Conservation (phyloP, 192 early-diverging fungal species). For the Chytriomyces sp. region DNA sequence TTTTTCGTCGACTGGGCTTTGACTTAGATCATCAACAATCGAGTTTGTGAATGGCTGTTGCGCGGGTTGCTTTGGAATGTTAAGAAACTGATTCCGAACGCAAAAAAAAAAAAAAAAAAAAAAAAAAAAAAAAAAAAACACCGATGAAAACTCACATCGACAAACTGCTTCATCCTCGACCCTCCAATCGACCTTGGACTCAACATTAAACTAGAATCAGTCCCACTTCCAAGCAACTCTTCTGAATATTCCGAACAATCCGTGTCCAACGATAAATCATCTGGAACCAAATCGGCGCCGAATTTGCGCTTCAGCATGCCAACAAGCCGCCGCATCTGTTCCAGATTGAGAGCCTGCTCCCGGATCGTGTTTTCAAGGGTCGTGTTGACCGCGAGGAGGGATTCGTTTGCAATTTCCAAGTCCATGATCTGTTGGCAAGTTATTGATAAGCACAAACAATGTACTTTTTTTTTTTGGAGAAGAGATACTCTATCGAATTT, state of each 20-base stretch:
- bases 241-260: background rate
- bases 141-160: conserved; percentile 8
- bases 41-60: background rate
- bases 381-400: conserved; percentile 54
- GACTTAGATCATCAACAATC: background rate
- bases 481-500: too few species aligned
- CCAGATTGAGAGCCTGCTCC: conserved; percentile 47
- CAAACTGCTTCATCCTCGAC: background rate
- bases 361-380: conserved; percentile 57
- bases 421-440: conserved; percentile 48
- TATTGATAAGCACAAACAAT: background rate
- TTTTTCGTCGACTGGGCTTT: conserved; percentile 21
- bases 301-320: conserved; percentile 28
- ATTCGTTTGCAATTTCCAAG: conserved; percentile 57
- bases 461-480: too few species aligned
- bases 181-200: conserved; percentile 2
- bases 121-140: too few species aligned
- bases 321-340: conserved; percentile 42
- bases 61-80: background rate
- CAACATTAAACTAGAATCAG: background rate
- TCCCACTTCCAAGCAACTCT: background rate
- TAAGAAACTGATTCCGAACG: conserved; percentile 4
- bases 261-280: background rate
- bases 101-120: background rate
- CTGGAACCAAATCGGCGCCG: conserved; percentile 6